phyloP scores from a whole-genome alignment of 208 protist genomes.

The Acanthamoeba lenticulata region DNA sequence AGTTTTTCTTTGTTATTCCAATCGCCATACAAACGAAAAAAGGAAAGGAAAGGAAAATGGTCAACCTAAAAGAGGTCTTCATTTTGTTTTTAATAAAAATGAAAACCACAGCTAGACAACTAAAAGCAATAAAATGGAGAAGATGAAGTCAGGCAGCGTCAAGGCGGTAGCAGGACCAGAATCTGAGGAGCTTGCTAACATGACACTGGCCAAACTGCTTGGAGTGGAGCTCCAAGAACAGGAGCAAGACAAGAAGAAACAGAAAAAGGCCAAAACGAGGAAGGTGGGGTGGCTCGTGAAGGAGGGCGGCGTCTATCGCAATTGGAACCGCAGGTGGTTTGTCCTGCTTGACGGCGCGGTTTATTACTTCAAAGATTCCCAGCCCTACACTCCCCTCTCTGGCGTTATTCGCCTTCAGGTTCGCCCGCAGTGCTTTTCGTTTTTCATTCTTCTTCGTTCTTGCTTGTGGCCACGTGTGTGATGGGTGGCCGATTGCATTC shows the following conservation, averaged over 20 bases:
- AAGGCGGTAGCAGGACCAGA: neutral
- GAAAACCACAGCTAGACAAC: neutral
- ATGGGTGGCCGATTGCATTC: neutral
- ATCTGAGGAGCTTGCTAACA: neutral
- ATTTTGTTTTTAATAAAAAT: neutral
- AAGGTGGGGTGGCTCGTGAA: conserved; percentile 51
- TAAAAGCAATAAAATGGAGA: neutral
- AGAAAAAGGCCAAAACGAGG: neutral
- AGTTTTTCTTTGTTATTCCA: too few relatives aligned
- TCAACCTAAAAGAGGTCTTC: neutral
- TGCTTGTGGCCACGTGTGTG: neutral
- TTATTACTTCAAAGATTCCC: conserved; percentile 40
- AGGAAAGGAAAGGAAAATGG: too few relatives aligned
- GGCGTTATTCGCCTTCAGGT: conserved; percentile 32
- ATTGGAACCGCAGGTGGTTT: conserved; percentile 59
- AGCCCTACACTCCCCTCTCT: neutral
- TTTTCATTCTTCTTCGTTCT: neutral
- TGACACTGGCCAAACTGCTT: neutral
- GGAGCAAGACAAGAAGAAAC: neutral
- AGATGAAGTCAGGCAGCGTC: conserved; percentile 20
- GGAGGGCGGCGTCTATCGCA: conserved; percentile 33
- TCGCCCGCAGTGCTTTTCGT: neutral
- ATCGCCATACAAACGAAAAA: too few relatives aligned
- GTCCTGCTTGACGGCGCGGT: neutral
- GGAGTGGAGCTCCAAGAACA: neutral